Base-by-base conservation (phyloP, 345 rosid genomes). In the Bruguiera sexangula region DNA sequence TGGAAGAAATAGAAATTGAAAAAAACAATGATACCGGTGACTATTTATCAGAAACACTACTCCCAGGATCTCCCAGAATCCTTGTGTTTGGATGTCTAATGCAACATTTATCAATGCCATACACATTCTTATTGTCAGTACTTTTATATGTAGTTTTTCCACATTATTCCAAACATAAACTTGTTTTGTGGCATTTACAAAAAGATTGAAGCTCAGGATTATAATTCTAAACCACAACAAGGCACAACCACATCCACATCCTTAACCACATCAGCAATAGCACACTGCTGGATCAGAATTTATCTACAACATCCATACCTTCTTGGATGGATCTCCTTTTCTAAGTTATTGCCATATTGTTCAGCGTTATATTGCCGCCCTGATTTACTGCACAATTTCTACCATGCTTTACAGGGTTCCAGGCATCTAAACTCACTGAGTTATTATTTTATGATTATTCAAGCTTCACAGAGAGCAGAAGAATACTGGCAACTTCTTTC, bases 1-100 rank as follows among this genome's bases (percentile, higher is more conserved):
- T 94, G 85, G 68, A 82, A 73, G 75, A 76, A 60, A 50, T 27
- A 32, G 62, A 63, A 69, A 66, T 11, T 22, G 6, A 60, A 34
- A n/a, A 69, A 58, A 61, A 69, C 68, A 64, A 64, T 64, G 26
- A 61, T n/a, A 67, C 6, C 26, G 32, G 31, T 15, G 37, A 63
- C 37, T 29, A 32, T 21, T 59, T 19, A 60, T 59, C 21, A 8
- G 50, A 30, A 52, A 62, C 19, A 21, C 29, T 21, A 51, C 5
- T 52, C 65, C 20, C 2, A 69, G 48, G 7, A 55, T 43, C 50
- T 43, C 48, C 15, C 50, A 39, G 48, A 39, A 39, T 1, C 13
- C n/a, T n/a, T n/a, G n/a, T n/a, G n/a, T n/a, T n/a, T n/a, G n/a
- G n/a, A n/a, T n/a, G n/a, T n/a, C 50, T 43, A 11, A 43, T 43